Evolutionary conservation across 768 basidiomycete genomes (phyloP).

Genomic region (Sutorius australiensis): DNA sequence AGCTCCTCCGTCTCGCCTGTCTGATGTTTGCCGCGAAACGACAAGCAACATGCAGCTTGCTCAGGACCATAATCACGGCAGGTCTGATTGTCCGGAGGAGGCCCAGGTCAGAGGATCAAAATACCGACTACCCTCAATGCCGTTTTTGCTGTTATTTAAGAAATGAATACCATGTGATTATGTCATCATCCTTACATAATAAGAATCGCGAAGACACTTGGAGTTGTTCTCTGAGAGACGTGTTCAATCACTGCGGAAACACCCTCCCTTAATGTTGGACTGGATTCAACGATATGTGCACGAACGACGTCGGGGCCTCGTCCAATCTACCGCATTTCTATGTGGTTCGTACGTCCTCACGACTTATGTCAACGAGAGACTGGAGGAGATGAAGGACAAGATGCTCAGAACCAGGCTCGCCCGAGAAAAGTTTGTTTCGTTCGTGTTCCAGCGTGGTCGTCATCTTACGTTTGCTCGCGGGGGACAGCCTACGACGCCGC

Average conservation of each 20-base stretch:
- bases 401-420: conserved; percentile 60
- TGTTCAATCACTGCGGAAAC: no score
- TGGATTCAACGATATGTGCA: conserved; percentile 45
- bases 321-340: conserved; percentile 47
- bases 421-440: conserved; percentile 46
- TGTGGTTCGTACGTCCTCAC: conserved; percentile 64
- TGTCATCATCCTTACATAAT: conserved; percentile 13
- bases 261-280: conserved; percentile 37
- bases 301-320: conserved; percentile 44
- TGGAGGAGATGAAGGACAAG: conserved; percentile 64
- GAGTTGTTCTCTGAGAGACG: not conserved
- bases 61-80: no score
- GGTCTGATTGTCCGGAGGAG: no score
- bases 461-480: conserved; percentile 1
- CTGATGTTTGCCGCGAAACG: no score
- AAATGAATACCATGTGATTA: not conserved
- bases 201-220: not conserved
- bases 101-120: no score
- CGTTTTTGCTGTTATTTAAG: no score
- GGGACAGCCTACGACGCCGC: conserved; percentile 58
- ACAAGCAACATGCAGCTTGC: no score
- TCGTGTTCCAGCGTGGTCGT: not conserved
- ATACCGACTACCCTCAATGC: no score
- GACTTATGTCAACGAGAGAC: conserved; percentile 54
- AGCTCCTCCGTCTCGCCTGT: no score